Evolutionary conservation across 1,139 yeast genomes (phyloP).

Genomic region (Casaregolazyma lundiana): DNA sequence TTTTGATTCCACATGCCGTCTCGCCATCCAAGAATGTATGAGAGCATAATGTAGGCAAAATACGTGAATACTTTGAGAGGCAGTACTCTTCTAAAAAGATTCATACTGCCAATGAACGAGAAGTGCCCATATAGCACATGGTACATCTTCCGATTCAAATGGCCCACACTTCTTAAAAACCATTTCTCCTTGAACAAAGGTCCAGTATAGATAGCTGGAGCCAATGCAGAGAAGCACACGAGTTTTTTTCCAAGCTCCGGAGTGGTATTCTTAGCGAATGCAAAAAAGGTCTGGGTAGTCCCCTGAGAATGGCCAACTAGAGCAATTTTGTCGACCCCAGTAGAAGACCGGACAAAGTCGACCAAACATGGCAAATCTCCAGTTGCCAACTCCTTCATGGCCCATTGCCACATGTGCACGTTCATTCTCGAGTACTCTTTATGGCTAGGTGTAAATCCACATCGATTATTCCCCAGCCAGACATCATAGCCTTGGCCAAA

Average conservation of each 20-base stretch:
- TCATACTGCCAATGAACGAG: conserved; percentile 34
- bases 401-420: conserved; percentile 69
- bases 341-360: conserved; percentile 48
- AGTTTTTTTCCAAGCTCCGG: conserved; percentile 42
- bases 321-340: conserved; percentile 46
- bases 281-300: conserved; percentile 74
- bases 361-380: conserved; percentile 73
- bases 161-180: conserved; percentile 45
- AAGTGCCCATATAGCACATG: conserved; percentile 49
- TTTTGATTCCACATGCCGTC: conserved; percentile 70
- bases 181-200: conserved; percentile 46
- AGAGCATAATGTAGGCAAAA: conserved; percentile 72
- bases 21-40: conserved; percentile 81
- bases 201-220: conserved; percentile 93
- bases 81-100: conserved; percentile 33
- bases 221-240: conserved; percentile 66
- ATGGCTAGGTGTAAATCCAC: conserved; percentile 75
- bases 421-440: conserved; percentile 41
- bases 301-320: conserved; percentile 90
- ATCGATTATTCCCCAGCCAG: conserved; percentile 81
- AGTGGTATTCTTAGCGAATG: conserved; percentile 37
- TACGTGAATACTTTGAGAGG: conserved; percentile 51
- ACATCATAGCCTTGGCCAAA: conserved; percentile 70
- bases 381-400: conserved; percentile 70
- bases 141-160: conserved; percentile 23